Evolutionary conservation across 257 asterid genomes (phyloP).

Genomic region (Solanum piurae): DNA sequence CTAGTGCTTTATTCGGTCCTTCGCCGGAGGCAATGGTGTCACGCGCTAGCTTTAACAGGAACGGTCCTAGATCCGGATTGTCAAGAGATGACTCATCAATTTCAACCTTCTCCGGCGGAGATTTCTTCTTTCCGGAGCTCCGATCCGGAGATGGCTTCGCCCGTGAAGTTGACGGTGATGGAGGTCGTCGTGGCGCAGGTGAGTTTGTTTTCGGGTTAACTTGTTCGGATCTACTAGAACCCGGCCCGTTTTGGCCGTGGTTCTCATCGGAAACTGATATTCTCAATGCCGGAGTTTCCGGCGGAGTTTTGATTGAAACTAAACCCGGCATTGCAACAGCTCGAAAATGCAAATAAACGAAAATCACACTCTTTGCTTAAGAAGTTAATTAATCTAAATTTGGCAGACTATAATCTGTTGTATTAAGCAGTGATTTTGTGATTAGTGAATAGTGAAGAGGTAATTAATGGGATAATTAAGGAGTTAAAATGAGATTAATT

Average conservation of each 20-base stretch:
- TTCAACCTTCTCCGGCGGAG: conserved; percentile 54
- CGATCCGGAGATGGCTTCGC: conserved; percentile 94
- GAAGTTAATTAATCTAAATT: not conserved
- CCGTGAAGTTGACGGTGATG: conserved; percentile 87
- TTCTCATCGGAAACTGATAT: conserved; percentile 46
- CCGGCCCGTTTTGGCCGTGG: conserved; percentile 36
- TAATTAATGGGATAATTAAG: not conserved
- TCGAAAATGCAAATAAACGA: not conserved
- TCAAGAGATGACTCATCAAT: conserved; percentile 72
- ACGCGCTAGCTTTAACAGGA: conserved; percentile 70
- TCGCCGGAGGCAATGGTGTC: conserved; percentile 93
- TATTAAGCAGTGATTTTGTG: not conserved
- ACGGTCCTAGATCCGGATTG: conserved; percentile 98
- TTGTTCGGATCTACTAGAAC: conserved; percentile 45
- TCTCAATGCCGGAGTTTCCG: conserved; percentile 58
- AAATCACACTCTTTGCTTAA: not conserved
- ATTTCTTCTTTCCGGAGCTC: conserved; percentile 68
- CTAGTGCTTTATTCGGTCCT: conserved; percentile 75
- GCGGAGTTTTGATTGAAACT: conserved; percentile 76
- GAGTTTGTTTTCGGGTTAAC: conserved; percentile 38
- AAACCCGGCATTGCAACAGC: conserved; percentile 62
- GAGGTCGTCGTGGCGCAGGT: conserved; percentile 73
- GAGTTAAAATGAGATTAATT: not conserved
- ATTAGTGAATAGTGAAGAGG: not conserved
- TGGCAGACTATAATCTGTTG: not conserved